Evolutionary conservation across 495 filamentous ascomycete species (phyloP).

Genomic region (Penicillium turbatum): DNA sequence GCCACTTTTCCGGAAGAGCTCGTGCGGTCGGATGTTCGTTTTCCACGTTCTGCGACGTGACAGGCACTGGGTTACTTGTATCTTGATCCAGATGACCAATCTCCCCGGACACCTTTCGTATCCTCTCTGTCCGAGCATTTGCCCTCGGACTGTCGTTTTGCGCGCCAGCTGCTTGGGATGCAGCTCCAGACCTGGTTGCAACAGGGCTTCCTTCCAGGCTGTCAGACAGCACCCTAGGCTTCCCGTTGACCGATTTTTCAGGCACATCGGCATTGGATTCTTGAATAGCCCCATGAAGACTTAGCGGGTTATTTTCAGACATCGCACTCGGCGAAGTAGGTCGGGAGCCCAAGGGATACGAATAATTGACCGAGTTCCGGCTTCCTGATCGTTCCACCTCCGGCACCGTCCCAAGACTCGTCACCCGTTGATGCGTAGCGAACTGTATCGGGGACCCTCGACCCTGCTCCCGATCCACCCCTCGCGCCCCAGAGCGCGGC

Average conservation of each 20-base stretch:
- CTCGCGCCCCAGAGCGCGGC: constrained; percentile 37
- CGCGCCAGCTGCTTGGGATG: constrained; percentile 26
- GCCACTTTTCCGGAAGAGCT: constrained; percentile 46
- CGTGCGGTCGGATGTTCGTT: constrained; percentile 17
- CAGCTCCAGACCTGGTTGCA: constrained; percentile 32
- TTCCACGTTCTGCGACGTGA: not conserved
- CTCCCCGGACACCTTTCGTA: constrained; percentile 1
- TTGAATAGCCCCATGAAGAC: constrained; percentile 20
- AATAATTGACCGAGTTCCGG: constrained; percentile 77
- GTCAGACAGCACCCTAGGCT: constrained; percentile 37
- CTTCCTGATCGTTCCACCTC: constrained; percentile 56
- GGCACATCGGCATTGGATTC: constrained; percentile 40
- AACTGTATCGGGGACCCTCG: constrained; percentile 17
- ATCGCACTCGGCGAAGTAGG: constrained; percentile 37
- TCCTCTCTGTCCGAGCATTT: not conserved
- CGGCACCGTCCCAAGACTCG: constrained; percentile 34
- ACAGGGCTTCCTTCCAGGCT: constrained; percentile 45
- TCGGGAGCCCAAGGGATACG: constrained; percentile 64
- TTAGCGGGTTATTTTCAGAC: constrained; percentile 16
- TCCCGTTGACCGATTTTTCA: constrained; percentile 35
- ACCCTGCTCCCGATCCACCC: constrained; percentile 40
- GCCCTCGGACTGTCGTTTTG: constrained; percentile 13
- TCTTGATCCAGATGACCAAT: constrained; percentile 1
- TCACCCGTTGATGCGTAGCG: constrained; percentile 18
- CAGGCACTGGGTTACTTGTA: not conserved